Percentiles rank a stretch among this genome's conserved stretches.
Evolutionary conservation across 768 basidiomycete genomes (phyloP).

Genomic region (Rhizopogon rudus): DNA sequence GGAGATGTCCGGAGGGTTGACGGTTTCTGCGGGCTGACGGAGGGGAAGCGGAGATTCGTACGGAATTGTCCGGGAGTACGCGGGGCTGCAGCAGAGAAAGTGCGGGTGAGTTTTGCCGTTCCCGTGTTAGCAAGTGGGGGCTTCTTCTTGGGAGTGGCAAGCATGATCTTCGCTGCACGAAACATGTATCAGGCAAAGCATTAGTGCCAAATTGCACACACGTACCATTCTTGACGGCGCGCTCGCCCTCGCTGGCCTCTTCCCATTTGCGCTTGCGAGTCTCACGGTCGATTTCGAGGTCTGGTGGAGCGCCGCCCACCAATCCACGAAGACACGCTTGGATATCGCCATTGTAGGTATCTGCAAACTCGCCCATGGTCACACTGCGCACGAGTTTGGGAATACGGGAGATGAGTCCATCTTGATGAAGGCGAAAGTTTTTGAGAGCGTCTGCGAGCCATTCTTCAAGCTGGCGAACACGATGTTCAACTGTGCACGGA

Average conservation of each 20-base stretch:
- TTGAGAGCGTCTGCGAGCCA: constrained; percentile 72
- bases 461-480: constrained; percentile 67
- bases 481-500: constrained; percentile 55
- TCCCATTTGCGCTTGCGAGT: constrained; percentile 78
- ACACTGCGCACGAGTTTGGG: constrained; percentile 70
- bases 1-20: constrained; percentile 21
- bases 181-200: constrained; percentile 1
- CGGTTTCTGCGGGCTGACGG: constrained; percentile 33
- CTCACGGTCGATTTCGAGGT: constrained; percentile 56
- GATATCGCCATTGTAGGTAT: constrained; percentile 72
- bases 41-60: constrained; percentile 21
- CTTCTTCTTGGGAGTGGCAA: constrained; percentile 50
- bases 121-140: constrained; percentile 46
- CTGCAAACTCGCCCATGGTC: constrained; percentile 73
- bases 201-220: not conserved
- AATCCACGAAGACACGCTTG: constrained; percentile 66
- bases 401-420: constrained; percentile 67
- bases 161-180: constrained; percentile 37
- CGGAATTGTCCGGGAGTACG: constrained; percentile 11
- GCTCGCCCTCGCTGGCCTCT: constrained; percentile 35
- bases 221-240: constrained; percentile 60
- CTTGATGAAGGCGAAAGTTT: constrained; percentile 71
- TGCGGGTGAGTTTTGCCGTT: constrained; percentile 44
- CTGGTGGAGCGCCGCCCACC: constrained; percentile 39
- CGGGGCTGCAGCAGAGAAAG: constrained; percentile 21